A percentile compares a stretch with the other conserved stretches of the same genome.
These are phyloP conservation scores for Cyclospora cayetanensis DNA, from an alignment of 169 alveolate genomes.

Conservation along the genomic window DNA sequence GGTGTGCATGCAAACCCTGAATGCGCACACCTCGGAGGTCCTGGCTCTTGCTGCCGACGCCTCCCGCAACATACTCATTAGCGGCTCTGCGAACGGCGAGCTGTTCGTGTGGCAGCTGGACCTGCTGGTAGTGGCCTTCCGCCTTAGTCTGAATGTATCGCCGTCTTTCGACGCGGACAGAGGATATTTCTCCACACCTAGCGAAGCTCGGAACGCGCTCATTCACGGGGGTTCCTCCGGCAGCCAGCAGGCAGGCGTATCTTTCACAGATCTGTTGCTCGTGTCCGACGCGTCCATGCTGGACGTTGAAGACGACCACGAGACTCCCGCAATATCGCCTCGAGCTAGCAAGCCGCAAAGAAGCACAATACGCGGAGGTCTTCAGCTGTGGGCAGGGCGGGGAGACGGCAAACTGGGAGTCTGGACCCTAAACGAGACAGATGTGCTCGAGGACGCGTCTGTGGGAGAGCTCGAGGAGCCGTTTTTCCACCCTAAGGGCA, in stretches of 20 bases:
- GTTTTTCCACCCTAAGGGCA: not conserved
- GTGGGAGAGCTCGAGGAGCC: slow-evolving; percentile 27
- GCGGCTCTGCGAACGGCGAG: slow-evolving; percentile 73
- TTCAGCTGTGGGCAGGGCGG: slow-evolving; percentile 63
- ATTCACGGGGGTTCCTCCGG: not conserved
- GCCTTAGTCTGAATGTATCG: slow-evolving; percentile 44
- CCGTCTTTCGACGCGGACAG: slow-evolving; percentile 1
- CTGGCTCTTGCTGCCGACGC: slow-evolving; percentile 64
- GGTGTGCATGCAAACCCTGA: slow-evolving; percentile 68
- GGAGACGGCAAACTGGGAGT: slow-evolving; percentile 62
- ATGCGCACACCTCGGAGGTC: slow-evolving; percentile 67
- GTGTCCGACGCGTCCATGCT: slow-evolving; percentile 7
- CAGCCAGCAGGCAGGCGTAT: slow-evolving; percentile 14
- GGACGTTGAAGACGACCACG: not conserved
- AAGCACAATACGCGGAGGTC: not conserved
- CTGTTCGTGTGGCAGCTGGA: slow-evolving; percentile 70
- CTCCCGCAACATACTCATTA: slow-evolving; percentile 43
- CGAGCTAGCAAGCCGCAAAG: not conserved
- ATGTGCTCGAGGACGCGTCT: slow-evolving; percentile 34
- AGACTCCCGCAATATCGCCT: not conserved
- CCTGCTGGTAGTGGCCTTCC: slow-evolving; percentile 58
- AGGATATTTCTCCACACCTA: not conserved
- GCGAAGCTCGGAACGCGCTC: too few relatives aligned
- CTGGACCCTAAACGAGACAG: slow-evolving; percentile 50
- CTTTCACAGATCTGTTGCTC: slow-evolving; percentile 46